phyloP scores from a whole-genome alignment of 1,284 basidiomycete species.

The Boletus albobrunnescens region DNA sequence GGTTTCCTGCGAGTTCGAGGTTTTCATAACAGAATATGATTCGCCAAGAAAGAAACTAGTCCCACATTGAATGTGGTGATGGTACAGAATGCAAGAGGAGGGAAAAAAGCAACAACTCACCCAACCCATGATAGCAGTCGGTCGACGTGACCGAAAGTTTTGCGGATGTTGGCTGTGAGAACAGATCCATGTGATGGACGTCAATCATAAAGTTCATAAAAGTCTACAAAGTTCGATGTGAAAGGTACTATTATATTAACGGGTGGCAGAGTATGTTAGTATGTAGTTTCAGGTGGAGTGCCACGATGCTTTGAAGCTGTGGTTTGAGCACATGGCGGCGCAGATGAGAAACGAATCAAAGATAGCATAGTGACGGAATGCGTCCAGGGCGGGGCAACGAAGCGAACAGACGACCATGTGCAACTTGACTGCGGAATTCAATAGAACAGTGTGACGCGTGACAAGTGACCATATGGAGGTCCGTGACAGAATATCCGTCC shows the following conservation, averaged over 20 bases:
- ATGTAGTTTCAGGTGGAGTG: not conserved
- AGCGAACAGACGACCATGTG: conserved; percentile 6
- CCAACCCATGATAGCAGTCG: no score
- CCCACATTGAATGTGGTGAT: no score
- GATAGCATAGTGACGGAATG: conserved; percentile 9
- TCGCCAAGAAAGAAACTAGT: no score
- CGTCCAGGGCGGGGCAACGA: not conserved
- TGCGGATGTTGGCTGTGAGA: not conserved
- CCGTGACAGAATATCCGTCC: conserved; percentile 1
- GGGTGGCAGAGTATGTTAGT: no score
- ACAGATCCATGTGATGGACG: not conserved
- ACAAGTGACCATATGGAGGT: conserved; percentile 10
- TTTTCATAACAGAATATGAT: conserved; percentile 11
- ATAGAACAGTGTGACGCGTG: conserved; percentile 12
- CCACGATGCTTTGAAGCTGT: conserved; percentile 3
- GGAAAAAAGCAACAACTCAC: no score
- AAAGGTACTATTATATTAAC: no score
- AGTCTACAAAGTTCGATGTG: conserved; percentile 11
- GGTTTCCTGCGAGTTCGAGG: conserved; percentile 16
- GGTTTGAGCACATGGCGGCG: conserved; percentile 7
- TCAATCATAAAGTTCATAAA: conserved; percentile 1
- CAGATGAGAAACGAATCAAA: not conserved
- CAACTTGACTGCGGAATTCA: not conserved
- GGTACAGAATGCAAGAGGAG: no score
- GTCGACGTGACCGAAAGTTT: not conserved